phyloP scores from a whole-genome alignment of 2,329 filamentous ascomycete species.

The Ceratocystis colombiana region DNA sequence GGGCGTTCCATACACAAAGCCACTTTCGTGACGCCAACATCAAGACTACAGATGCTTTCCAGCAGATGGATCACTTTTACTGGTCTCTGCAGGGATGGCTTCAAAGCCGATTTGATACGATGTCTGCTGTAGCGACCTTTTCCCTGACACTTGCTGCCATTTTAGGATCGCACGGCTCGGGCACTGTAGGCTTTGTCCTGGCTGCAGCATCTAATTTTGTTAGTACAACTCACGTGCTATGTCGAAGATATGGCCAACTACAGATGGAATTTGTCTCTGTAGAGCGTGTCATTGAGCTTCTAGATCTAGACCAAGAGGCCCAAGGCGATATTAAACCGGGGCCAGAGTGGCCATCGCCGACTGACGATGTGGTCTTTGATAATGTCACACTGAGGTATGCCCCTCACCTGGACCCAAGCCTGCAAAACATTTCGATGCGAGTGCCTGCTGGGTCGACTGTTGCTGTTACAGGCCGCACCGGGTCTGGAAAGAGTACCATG shows the following conservation, averaged over 20 bases:
- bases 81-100: slow-evolving; percentile 84
- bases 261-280: slow-evolving; percentile 91
- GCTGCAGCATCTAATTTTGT: slow-evolving; percentile 62
- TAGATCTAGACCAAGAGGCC: slow-evolving; percentile 67
- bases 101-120: slow-evolving; percentile 62
- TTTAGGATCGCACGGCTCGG: slow-evolving; percentile 62
- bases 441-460: slow-evolving; percentile 57
- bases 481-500: slow-evolving; percentile 76
- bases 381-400: slow-evolving; percentile 71
- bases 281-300: slow-evolving; percentile 72
- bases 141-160: slow-evolving; percentile 64
- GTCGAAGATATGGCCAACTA: slow-evolving; percentile 68
- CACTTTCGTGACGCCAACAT: slow-evolving; percentile 76
- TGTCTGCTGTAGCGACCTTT: slow-evolving; percentile 66
- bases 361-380: slow-evolving; percentile 65
- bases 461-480: slow-evolving; percentile 68
- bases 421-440: slow-evolving; percentile 57
- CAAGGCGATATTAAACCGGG: slow-evolving; percentile 58
- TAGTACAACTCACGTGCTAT: slow-evolving; percentile 59
- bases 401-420: slow-evolving; percentile 61
- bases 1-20: slow-evolving; percentile 67
- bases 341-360: slow-evolving; percentile 63
- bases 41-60: slow-evolving; percentile 72
- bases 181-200: slow-evolving; percentile 74
- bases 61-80: slow-evolving; percentile 94